Conservation (phyloP, 345 rosid genomes). For the Acer negundo region DNA sequence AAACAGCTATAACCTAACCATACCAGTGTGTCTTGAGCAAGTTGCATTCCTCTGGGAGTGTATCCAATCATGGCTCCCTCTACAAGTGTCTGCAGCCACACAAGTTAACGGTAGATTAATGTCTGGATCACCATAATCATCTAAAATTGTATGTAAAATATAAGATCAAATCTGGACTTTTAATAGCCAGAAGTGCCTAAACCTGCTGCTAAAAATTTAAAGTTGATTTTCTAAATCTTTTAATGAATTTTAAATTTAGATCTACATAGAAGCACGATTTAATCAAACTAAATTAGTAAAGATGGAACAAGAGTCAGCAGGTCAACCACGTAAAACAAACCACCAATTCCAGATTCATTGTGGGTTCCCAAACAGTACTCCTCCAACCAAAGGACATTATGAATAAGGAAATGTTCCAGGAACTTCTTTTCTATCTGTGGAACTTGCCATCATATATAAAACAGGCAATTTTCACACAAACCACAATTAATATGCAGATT, state of each 20-base stretch:
- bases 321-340: constrained; percentile 3
- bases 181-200: background rate
- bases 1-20: constrained; percentile 9
- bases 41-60: constrained; percentile 85
- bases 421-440: background rate
- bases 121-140: background rate
- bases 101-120: constrained; percentile 16
- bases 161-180: background rate
- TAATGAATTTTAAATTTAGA: background rate
- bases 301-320: background rate
- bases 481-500: background rate
- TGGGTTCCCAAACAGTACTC: background rate
- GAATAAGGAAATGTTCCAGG: background rate
- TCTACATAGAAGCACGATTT: background rate
- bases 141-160: background rate
- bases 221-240: background rate
- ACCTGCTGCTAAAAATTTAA: background rate
- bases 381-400: background rate
- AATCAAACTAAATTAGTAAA: background rate
- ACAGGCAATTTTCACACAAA: constrained; percentile 1
- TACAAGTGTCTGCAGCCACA: constrained; percentile 58
- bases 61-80: constrained; percentile 92
- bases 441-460: background rate
- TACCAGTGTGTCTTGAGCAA: constrained; percentile 89
- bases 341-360: background rate